phyloP scores from a whole-genome alignment of 352 stramenopile genomes.

The Globisporangium recalcitrans region DNA sequence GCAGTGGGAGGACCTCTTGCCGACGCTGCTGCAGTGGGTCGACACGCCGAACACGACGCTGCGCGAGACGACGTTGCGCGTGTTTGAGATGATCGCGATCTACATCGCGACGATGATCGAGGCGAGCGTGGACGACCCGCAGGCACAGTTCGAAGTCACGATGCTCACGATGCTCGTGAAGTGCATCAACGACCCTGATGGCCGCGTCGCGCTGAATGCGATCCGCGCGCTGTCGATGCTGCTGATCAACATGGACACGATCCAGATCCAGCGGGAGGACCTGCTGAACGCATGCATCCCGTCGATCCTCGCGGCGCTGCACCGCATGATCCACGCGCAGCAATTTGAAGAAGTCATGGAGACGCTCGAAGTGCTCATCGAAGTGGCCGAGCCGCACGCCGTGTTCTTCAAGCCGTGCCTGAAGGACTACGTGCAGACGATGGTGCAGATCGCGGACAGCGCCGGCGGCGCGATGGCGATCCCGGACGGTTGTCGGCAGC shows the following conservation, averaged over 20 bases:
- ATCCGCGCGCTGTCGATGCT: conserved; percentile 70
- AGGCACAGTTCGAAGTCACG: conserved; percentile 35
- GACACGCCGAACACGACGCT: conserved; percentile 40
- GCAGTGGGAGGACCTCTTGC: conserved; percentile 72
- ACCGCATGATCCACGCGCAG: conserved; percentile 37
- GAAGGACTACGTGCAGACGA: conserved; percentile 54
- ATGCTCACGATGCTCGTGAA: conserved; percentile 47
- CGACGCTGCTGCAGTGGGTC: conserved; percentile 63
- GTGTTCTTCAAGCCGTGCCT: conserved; percentile 64
- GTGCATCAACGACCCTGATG: conserved; percentile 46
- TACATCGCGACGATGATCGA: conserved; percentile 63
- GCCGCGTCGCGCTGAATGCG: conserved; percentile 65
- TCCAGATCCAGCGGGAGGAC: conserved; percentile 48
- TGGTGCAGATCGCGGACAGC: conserved; percentile 65
- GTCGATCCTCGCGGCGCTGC: conserved; percentile 49
- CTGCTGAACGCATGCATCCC: conserved; percentile 46
- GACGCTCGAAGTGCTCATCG: conserved; percentile 76
- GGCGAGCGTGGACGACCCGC: conserved; percentile 19
- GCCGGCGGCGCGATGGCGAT: conserved; percentile 16
- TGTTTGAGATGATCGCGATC: conserved; percentile 80
- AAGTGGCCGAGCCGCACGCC: conserved; percentile 68
- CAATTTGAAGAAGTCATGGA: conserved; percentile 78
- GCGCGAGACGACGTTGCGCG: conserved; percentile 61
- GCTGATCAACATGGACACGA: conserved; percentile 64
- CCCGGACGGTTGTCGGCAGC: conserved; percentile 64